Base-by-base conservation (phyloP, 2,329 filamentous ascomycete species). In the Botrytis deweyae region DNA sequence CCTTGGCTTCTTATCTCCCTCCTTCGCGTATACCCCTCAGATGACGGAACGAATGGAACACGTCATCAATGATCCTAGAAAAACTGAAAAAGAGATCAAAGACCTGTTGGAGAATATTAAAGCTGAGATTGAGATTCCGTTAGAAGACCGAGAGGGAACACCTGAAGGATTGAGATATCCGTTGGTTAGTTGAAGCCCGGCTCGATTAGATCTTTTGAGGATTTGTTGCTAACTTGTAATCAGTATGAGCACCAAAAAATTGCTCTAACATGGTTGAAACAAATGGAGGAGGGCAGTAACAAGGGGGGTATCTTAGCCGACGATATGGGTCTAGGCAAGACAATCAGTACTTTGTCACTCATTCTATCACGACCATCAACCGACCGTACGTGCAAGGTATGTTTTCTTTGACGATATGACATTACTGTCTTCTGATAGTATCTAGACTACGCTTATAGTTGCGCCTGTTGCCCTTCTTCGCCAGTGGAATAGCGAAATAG, bases 301-400 rank as follows among this genome's bases (percentile, higher is more conserved):
- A 94, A 92, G 78, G 93, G 93, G 29, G 91, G 92, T 36, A 93
- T 95, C 72, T 84, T 95, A 38, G 92, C 91, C 1, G 92, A 94
- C 78, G 92, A 94, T 76, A 96, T 95, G 93, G 93, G 93, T 12
- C 84, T 95, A 18, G 93, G 93, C 12, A 95, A 96, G 82, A 95
- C 93, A 0, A 91, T 97, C 38, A 93, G 95, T 75, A 91, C 93
- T 8, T 85, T 98, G 36, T 89, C 94, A 6, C 86, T 97, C 62
- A 92, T 81, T 25, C 58, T 80, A 22, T 75, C 74, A 74, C 87
- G 90, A 9, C 90, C 87, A n/a, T 89, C 92, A 0, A 82, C 84
- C 0, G 86, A 91, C 75, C 76, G 58, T 70, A 68, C 64, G 78
- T 81, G 78, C 80, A 84, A 81, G 77, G 79, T 79, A 76, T 75